Base-by-base conservation (phyloP, 1,284 basidiomycete species). In the Apiotrichum mycotoxinovorans region DNA sequence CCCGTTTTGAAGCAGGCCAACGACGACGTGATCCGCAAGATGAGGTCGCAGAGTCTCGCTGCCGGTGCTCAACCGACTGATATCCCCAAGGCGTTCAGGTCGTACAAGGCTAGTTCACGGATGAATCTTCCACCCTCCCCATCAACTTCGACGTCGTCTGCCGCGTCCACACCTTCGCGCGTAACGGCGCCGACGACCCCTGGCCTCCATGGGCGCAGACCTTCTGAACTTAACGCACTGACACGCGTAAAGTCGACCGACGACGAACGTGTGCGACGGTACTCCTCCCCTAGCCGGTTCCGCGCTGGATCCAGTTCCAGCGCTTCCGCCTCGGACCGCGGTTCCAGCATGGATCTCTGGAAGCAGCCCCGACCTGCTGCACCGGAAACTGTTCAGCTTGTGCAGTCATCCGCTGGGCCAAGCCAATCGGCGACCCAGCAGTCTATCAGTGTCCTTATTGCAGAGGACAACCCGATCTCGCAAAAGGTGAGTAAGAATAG, bases 1-100 rank as follows among this genome's bases (percentile, higher is more conserved):
- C 92, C 93, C 0, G 86, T 98, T 12, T 80, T 98, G 72, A 98
- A 98, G 79, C 93, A 98, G 76, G 93, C 92, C 23, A 99, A 99
- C 74, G 96, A 99, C 76, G 94, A 98, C 73, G 87, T 98, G 64
- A 96, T 99, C 68, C 86, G 91, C 57, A 95, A 96, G 78, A 83
- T 98, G 73, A 73, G 78, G 12, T 72, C 72, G 34, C 81, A 82
- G 54, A 78, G 77, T 40, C 66, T 75, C 56, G 66, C 64, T 0
- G 68, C 69, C 2, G 27, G 33, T n/a, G 20, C 20, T n/a, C 40
- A 26, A n/a, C n/a, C n/a, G 35, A 40, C 34, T n/a, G 52, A 41
- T 5, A 15, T 34, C 18, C 44, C 15, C 11, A 33, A 30, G 22
- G 3, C 46, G 18, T 30, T 25, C 14, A 46, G 43, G 23, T 51